phyloP scores from a whole-genome alignment of 2,329 filamentous ascomycete species.

The Fusarium paranaense region DNA sequence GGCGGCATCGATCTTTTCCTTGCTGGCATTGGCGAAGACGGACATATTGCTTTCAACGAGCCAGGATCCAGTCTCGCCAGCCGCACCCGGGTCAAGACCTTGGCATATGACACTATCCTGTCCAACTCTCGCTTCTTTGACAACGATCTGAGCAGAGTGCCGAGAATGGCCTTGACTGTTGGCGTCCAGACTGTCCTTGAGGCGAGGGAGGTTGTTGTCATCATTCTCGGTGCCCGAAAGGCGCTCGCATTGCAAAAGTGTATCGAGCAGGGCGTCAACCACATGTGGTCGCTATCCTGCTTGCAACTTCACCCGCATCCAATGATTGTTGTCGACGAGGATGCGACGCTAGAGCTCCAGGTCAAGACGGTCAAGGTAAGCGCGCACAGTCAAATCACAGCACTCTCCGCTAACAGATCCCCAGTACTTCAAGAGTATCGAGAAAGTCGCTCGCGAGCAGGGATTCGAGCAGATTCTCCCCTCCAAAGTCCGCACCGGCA shows the following conservation, averaged over 20 bases:
- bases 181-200: conserved; percentile 87
- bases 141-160: conserved; percentile 79
- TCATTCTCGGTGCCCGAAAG: conserved; percentile 86
- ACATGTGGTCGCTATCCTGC: conserved; percentile 90
- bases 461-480: conserved; percentile 70
- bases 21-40: conserved; percentile 86
- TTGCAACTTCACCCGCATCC: conserved; percentile 85
- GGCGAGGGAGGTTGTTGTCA: conserved; percentile 83
- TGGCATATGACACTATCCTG: conserved; percentile 87
- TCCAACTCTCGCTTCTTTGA: conserved; percentile 88
- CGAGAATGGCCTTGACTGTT: conserved; percentile 85
- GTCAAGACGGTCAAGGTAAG: conserved; percentile 77
- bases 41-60: conserved; percentile 92
- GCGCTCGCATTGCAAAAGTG: conserved; percentile 82
- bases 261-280: conserved; percentile 84
- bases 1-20: conserved; percentile 90
- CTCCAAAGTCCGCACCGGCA: conserved; percentile 66
- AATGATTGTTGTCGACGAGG: conserved; percentile 86
- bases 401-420: neutral
- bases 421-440: conserved; percentile 78
- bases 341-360: conserved; percentile 78
- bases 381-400: neutral
- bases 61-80: conserved; percentile 83
- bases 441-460: conserved; percentile 69
- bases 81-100: conserved; percentile 85